A percentile compares a stretch with the other conserved stretches of the same genome.
Evolutionary conservation across 768 basidiomycete genomes (phyloP).

Genomic region (Suillus variegatus): DNA sequence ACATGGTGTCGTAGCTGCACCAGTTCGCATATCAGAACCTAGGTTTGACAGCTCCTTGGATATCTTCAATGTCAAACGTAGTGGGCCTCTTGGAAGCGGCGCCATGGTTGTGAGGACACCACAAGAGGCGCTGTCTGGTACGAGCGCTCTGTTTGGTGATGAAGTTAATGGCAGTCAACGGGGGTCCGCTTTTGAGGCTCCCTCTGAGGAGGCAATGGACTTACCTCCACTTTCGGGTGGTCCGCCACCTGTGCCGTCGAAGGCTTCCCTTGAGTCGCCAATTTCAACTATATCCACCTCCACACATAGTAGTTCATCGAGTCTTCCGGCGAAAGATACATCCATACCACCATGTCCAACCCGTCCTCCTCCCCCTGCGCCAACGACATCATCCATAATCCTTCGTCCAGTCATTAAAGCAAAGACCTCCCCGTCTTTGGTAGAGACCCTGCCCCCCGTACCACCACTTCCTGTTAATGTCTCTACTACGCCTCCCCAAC

Average conservation of each 20-base stretch:
- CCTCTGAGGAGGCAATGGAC: constrained; percentile 20
- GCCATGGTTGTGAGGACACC: constrained; percentile 80
- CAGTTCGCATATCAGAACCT: constrained; percentile 47
- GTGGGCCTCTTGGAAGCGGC: constrained; percentile 63
- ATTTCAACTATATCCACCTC: constrained; percentile 34
- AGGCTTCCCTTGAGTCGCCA: not conserved
- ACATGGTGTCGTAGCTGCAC: constrained; percentile 25
- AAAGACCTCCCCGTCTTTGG: constrained; percentile 21
- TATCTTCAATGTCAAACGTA: constrained; percentile 33
- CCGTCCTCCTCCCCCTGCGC: constrained; percentile 33
- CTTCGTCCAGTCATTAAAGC: constrained; percentile 40
- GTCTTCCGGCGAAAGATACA: constrained; percentile 25
- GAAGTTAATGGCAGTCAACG: constrained; percentile 15
- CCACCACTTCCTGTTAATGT: constrained; percentile 52
- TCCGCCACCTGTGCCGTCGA: constrained; percentile 52
- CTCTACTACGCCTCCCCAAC: constrained; percentile 44
- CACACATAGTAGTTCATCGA: constrained; percentile 14
- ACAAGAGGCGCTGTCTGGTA: constrained; percentile 64
- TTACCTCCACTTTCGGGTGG: constrained; percentile 40
- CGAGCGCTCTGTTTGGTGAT: constrained; percentile 17
- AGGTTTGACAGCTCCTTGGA: constrained; percentile 36
- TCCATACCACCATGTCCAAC: constrained; percentile 34
- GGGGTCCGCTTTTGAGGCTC: constrained; percentile 12
- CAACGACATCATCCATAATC: constrained; percentile 21
- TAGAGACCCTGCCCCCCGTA: constrained; percentile 44